phyloP scores from a whole-genome alignment of 768 basidiomycete genomes.

The Tulasnella calospora region DNA sequence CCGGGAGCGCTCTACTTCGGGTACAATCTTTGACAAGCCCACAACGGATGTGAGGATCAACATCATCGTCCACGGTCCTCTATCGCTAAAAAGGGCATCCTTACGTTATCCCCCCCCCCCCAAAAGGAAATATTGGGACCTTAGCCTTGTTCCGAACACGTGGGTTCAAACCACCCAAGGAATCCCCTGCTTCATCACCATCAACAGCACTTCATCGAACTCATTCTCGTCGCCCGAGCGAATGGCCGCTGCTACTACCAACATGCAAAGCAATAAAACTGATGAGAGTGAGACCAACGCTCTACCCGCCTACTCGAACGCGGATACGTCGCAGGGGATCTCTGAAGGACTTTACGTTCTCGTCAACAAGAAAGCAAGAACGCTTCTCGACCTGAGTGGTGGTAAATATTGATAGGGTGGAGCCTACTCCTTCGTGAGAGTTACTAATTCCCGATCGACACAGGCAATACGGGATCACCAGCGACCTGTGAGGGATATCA shows the following conservation, averaged over 20 bases:
- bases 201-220: background rate
- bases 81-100: background rate
- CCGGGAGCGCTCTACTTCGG: too few relatives aligned
- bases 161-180: background rate
- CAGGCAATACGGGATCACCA: background rate
- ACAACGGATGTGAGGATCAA: too few relatives aligned
- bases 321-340: background rate
- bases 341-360: background rate
- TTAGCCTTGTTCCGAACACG: background rate
- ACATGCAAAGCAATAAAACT: background rate
- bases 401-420: background rate
- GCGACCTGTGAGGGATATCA: background rate
- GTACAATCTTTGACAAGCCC: too few relatives aligned
- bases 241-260: background rate
- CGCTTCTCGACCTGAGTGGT: background rate
- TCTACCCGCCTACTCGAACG: background rate
- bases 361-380: background rate
- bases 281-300: background rate
- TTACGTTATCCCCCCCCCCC: background rate
- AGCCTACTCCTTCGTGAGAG: background rate
- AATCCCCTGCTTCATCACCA: background rate
- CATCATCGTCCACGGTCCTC: too few relatives aligned
- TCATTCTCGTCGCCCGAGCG: background rate
- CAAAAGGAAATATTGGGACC: background rate
- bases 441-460: background rate